Conservation (phyloP, 2,329 filamentous ascomycete species). For the Paracamarosporium sp. region DNA sequence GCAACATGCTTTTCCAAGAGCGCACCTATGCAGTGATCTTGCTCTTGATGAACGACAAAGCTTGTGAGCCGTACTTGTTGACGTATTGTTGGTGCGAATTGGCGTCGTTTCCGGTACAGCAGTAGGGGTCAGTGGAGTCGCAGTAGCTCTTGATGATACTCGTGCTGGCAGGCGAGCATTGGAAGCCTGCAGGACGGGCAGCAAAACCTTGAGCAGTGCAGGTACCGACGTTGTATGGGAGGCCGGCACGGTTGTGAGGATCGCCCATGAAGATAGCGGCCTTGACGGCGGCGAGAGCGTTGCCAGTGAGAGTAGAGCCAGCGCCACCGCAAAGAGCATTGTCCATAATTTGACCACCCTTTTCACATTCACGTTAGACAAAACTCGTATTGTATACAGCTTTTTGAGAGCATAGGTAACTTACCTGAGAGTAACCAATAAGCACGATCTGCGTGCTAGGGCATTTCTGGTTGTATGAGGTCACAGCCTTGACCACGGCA, state of each 20-base stretch:
- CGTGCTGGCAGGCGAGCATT: slow-evolving; percentile 58
- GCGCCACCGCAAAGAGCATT: slow-evolving; percentile 66
- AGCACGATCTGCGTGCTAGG: slow-evolving; percentile 65
- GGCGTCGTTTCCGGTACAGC: slow-evolving; percentile 68
- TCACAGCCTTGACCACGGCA: slow-evolving; percentile 67
- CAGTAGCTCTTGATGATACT: slow-evolving; percentile 70
- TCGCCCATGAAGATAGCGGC: slow-evolving; percentile 71
- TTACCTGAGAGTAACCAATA: slow-evolving; percentile 68
- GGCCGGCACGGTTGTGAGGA: slow-evolving; percentile 63
- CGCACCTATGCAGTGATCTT: slow-evolving; percentile 51
- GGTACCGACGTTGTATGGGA: slow-evolving; percentile 67
- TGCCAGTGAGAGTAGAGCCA: slow-evolving; percentile 54
- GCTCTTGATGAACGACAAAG: slow-evolving; percentile 65
- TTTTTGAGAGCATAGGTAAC: slow-evolving; percentile 8
- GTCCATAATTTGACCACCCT: slow-evolving; percentile 70
- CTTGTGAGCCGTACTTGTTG: slow-evolving; percentile 64
- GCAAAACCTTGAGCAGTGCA: slow-evolving; percentile 66
- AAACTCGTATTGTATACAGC: neutral
- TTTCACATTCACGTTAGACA: slow-evolving; percentile 11
- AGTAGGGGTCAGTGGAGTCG: slow-evolving; percentile 69
- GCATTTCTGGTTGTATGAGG: slow-evolving; percentile 63
- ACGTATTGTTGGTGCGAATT: slow-evolving; percentile 69
- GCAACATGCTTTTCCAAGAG: neutral
- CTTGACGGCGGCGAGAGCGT: slow-evolving; percentile 63
- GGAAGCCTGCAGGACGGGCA: slow-evolving; percentile 63